A percentile compares a stretch with the other conserved stretches of the same genome.
phyloP scores from a whole-genome alignment of 2,329 filamentous ascomycete species.

The Xylariaceae sp. region DNA sequence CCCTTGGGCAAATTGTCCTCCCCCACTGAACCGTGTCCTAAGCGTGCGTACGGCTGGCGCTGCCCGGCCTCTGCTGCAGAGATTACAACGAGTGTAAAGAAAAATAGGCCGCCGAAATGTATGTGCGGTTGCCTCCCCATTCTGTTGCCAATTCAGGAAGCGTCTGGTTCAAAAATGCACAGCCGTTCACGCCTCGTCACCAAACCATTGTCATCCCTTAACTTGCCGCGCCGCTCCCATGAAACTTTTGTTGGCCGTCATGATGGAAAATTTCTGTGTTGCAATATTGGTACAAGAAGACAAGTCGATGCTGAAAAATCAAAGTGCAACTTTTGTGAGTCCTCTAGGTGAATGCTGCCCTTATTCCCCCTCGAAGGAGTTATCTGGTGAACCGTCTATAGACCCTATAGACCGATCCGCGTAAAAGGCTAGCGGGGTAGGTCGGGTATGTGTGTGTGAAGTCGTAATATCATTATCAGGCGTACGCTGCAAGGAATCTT shows the following conservation, averaged over 20 bases:
- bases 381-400: constrained; percentile 19
- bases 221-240: constrained; percentile 26
- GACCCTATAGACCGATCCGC: constrained; percentile 39
- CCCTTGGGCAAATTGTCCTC: constrained; percentile 4
- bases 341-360: constrained; percentile 39
- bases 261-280: constrained; percentile 37
- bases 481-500: constrained; percentile 36
- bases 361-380: constrained; percentile 18
- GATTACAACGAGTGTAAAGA: constrained; percentile 59
- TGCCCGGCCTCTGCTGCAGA: constrained; percentile 41
- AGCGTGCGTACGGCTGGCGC: constrained; percentile 39
- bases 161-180: constrained; percentile 32
- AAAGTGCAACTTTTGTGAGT: constrained; percentile 41
- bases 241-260: constrained; percentile 33
- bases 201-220: constrained; percentile 29
- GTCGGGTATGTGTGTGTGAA: constrained; percentile 38
- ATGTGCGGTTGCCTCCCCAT: constrained; percentile 31
- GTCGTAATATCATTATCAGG: constrained; percentile 47
- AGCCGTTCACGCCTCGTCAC: constrained; percentile 33
- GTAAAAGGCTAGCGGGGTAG: constrained; percentile 34
- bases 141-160: constrained; percentile 33
- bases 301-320: constrained; percentile 45
- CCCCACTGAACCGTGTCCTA: constrained; percentile 28
- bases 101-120: constrained; percentile 41
- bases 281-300: constrained; percentile 50